Evolutionary conservation across 106 monocot genomes (phyloP).

Genomic region (Alisma plantagoaquatica): DNA sequence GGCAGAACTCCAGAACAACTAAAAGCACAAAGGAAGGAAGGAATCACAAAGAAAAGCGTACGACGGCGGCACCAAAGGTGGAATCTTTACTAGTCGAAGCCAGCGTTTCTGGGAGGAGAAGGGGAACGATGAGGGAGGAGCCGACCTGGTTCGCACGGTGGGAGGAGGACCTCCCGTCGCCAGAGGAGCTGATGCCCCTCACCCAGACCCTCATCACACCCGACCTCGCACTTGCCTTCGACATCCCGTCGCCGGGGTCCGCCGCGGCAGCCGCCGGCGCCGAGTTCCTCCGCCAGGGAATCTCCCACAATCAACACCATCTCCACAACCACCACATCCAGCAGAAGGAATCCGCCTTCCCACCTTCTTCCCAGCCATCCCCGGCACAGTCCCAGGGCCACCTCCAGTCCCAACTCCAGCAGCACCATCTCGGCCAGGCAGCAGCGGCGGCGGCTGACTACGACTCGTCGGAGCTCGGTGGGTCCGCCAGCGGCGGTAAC

Average conservation of each 20-base stretch:
- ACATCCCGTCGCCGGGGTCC: conserved; percentile 42
- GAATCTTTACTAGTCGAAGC: too few relatives aligned
- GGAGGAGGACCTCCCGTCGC: conserved; percentile 74
- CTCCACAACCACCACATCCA: not conserved
- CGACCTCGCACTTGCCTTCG: conserved; percentile 73
- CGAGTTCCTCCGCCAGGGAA: not conserved
- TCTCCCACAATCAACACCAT: not conserved
- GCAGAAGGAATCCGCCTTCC: not conserved
- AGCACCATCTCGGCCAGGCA: too few relatives aligned
- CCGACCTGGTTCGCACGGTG: conserved; percentile 64
- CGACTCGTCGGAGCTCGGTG: conserved; percentile 23
- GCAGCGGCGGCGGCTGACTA: too few relatives aligned
- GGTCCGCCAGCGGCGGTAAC: conserved; percentile 19
- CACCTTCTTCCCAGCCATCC: not conserved
- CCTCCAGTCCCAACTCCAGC: not conserved
- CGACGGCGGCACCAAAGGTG: too few relatives aligned
- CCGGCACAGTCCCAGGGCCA: not conserved
- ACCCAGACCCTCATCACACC: conserved; percentile 79
- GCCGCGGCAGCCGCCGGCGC: too few relatives aligned
- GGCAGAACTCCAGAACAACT: too few relatives aligned
- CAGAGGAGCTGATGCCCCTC: conserved; percentile 73
- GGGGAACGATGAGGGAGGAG: conserved; percentile 35
- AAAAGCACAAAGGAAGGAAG: too few relatives aligned
- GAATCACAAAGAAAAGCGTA: too few relatives aligned
- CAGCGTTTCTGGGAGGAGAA: too few relatives aligned